Base-by-base conservation (phyloP, 768 basidiomycete genomes). In the Mycena alexandri region DNA sequence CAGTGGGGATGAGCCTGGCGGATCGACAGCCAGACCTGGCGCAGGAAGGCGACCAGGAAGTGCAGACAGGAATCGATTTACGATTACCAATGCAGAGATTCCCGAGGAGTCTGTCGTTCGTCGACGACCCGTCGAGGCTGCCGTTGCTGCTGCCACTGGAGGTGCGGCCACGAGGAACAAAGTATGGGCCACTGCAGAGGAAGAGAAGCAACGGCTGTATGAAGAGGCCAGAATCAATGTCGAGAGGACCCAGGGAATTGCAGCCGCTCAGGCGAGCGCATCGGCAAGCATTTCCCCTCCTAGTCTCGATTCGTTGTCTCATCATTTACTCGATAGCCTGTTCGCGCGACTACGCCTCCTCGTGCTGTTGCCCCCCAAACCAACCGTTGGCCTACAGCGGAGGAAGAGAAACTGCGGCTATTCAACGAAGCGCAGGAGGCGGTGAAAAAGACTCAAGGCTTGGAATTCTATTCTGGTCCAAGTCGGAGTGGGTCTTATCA, bases 321-420 rank as follows among this genome's bases (percentile, higher is more conserved):
- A 48, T 44, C n/a, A 51, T 25, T 12, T 38, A 11, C 11, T 50
- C 8, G 58, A 72, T 69, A 70, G 73, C 22, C 70, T 67, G 65
- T 60, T 67, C 29, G 65, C 56, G 54, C 57, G 41, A 57, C 38
- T 51, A 61, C 65, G 36, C 60, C 68, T 43, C 64, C 74, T 61
- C 63, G 70, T 46, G 59, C 72, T 53, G 42, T 61, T 4, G 55
- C 74, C 19, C 52, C 69, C 1, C 65, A 73, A 21, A 66, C 65
- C 34, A 72, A 74, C 34, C 75, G 76, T 43, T 94, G 91, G 91
- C 81, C 81, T 9, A 85, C 89, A 1, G 92, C 94, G 0, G 93
- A 93, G 77, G 86, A 89, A 61, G 93, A 95, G 75, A 94, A 95
- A 72, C 77, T 85, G 1, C 82, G 85, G n/a, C 74, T 93, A n/a